A percentile compares a stretch with the other conserved stretches of the same genome.
Evolutionary conservation across 2,329 filamentous ascomycete species (phyloP).

Genomic region (Cytospora chrysosperma): DNA sequence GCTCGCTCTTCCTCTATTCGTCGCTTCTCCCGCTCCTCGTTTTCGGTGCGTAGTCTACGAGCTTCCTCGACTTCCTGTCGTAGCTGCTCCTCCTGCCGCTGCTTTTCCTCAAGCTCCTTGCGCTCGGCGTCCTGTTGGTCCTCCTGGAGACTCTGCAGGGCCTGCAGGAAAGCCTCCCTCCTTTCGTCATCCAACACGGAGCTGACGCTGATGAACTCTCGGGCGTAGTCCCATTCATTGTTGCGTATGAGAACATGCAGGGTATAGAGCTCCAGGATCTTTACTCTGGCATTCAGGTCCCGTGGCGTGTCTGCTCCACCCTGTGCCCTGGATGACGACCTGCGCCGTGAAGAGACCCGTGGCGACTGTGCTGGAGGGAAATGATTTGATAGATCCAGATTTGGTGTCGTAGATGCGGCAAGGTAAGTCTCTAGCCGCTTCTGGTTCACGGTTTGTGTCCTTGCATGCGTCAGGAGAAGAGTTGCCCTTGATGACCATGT

Average conservation of each 20-base stretch:
- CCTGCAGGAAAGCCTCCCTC: constrained; percentile 83
- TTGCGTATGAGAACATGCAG: constrained; percentile 93
- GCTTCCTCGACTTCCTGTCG: constrained; percentile 58
- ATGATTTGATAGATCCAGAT: constrained; percentile 68
- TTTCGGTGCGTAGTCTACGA: constrained; percentile 54
- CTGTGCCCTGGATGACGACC: constrained; percentile 47
- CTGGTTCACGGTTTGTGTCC: constrained; percentile 80
- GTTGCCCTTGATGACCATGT: constrained; percentile 64
- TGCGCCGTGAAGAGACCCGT: constrained; percentile 38
- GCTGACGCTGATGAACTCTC: constrained; percentile 83
- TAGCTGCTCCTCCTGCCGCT: constrained; percentile 56
- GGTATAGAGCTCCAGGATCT: constrained; percentile 92
- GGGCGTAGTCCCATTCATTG: constrained; percentile 93
- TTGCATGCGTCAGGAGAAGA: constrained; percentile 84
- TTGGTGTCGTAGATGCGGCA: constrained; percentile 70
- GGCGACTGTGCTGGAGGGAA: constrained; percentile 47
- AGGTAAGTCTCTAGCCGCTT: constrained; percentile 85
- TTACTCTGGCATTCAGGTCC: constrained; percentile 80
- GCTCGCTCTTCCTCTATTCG: constrained; percentile 55
- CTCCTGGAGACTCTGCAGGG: constrained; percentile 78
- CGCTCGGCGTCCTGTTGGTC: constrained; percentile 74
- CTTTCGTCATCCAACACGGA: constrained; percentile 90
- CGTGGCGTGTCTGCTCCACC: constrained; percentile 78
- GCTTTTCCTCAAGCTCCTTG: constrained; percentile 58
- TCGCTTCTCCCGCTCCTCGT: constrained; percentile 55